A percentile compares a stretch with the other conserved stretches of the same genome.
Evolutionary conservation across 768 basidiomycete species (phyloP).

Genomic region (Dacryopinax spathularia): DNA sequence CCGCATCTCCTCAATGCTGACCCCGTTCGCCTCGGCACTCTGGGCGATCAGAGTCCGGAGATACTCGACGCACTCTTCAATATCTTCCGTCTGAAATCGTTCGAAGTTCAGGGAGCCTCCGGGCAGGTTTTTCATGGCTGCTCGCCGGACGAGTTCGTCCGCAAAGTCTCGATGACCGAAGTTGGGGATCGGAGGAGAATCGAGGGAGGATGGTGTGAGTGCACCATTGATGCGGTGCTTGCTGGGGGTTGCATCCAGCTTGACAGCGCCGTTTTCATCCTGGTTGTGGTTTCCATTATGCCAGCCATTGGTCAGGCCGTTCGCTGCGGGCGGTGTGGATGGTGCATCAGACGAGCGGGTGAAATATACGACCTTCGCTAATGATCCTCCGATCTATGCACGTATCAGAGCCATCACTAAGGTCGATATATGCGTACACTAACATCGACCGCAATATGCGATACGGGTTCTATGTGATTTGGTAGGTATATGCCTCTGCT

Average conservation of each 20-base stretch:
- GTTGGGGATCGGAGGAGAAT: conserved; percentile 26
- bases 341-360: conserved; percentile 82
- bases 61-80: conserved; percentile 71
- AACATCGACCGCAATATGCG: conserved; percentile 94
- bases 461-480: conserved; percentile 93
- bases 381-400: conserved; percentile 79
- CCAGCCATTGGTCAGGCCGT: neutral
- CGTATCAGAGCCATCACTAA: neutral
- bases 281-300: neutral
- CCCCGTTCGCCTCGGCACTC: conserved; percentile 72
- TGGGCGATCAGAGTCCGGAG: conserved; percentile 74
- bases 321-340: conserved; percentile 46
- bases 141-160: conserved; percentile 55
- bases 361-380: conserved; percentile 97
- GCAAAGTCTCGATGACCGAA: conserved; percentile 32
- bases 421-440: conserved; percentile 24
- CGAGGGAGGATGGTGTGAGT: conserved; percentile 68
- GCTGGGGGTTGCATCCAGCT: conserved; percentile 21
- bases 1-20: conserved; percentile 82
- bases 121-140: conserved; percentile 68
- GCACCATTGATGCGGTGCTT: conserved; percentile 39
- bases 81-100: conserved; percentile 86
- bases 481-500: conserved; percentile 95
- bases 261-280: neutral
- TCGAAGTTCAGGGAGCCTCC: conserved; percentile 96